phyloP scores from a whole-genome alignment of 805 yeast genomes.

The Sugiyamaella boreocaroliniensis region DNA sequence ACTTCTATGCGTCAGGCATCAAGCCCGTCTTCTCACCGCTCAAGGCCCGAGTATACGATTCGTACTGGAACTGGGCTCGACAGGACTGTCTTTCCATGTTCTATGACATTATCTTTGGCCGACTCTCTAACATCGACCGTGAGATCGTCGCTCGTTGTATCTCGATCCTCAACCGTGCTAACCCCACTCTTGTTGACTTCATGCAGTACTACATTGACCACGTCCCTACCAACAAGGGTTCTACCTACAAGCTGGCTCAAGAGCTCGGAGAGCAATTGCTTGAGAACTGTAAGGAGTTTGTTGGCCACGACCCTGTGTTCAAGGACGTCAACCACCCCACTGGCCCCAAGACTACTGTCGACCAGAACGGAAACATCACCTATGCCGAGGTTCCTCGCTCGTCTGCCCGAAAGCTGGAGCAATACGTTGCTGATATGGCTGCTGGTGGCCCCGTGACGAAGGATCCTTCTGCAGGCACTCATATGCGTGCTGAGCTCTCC shows the following conservation, averaged over 20 bases:
- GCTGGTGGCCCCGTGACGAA: constrained; percentile 80
- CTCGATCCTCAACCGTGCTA: constrained; percentile 94
- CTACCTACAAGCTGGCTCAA: constrained; percentile 85
- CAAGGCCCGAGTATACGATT: constrained; percentile 94
- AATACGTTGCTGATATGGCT: constrained; percentile 94
- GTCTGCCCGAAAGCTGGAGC: constrained; percentile 88
- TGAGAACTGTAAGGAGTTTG: constrained; percentile 88
- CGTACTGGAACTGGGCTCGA: constrained; percentile 99
- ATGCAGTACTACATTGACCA: constrained; percentile 93
- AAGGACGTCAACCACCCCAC: constrained; percentile 93
- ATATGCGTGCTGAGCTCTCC: constrained; percentile 74
- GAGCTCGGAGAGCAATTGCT: constrained; percentile 87
- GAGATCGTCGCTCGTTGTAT: constrained; percentile 95
- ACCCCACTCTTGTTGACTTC: constrained; percentile 85
- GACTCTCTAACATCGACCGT: constrained; percentile 81
- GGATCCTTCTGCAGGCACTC: constrained; percentile 49
- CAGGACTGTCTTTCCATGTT: constrained; percentile 92
- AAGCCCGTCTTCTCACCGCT: constrained; percentile 82
- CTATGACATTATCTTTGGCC: constrained; percentile 93
- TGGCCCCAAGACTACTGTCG: constrained; percentile 87
- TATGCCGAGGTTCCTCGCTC: constrained; percentile 85
- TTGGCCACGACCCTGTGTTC: constrained; percentile 78
- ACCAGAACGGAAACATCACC: constrained; percentile 76
- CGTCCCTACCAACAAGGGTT: constrained; percentile 80
- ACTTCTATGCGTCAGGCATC: constrained; percentile 86